Evolutionary conservation across 768 basidiomycete genomes (phyloP).

Genomic region (Lactarius akahatsu): DNA sequence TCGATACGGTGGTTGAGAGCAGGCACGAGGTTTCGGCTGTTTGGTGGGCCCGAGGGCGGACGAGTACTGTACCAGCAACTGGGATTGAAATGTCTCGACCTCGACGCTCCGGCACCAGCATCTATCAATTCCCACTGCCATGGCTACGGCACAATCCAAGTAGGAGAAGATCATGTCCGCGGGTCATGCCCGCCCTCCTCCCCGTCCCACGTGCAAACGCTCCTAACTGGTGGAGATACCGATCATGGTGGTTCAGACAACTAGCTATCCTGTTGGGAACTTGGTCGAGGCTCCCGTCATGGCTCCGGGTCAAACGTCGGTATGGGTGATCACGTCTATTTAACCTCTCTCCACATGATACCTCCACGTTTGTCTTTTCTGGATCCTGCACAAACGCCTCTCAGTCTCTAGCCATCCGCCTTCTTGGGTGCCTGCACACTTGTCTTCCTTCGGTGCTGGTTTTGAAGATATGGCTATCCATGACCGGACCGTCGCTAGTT

Average conservation of each 20-base stretch:
- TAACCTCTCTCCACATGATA: neutral
- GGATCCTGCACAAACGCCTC: neutral
- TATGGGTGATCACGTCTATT: neutral
- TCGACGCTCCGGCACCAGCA: neutral
- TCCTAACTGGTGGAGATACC: neutral
- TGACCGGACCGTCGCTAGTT: conserved; percentile 57
- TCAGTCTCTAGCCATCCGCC: neutral
- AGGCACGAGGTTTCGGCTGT: neutral
- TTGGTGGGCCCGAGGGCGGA: neutral
- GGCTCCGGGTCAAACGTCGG: neutral
- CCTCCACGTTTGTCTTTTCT: neutral
- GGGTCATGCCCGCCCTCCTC: neutral
- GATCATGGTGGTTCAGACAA: too few relatives aligned
- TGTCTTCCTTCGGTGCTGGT: neutral
- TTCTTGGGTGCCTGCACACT: neutral
- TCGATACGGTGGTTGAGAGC: neutral
- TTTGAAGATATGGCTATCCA: conserved; percentile 35
- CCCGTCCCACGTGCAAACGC: neutral
- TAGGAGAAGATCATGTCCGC: conserved; percentile 16
- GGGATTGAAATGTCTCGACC: neutral
- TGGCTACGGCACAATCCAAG: conserved; percentile 4
- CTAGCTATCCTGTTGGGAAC: neutral
- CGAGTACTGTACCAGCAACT: neutral
- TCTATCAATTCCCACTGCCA: neutral
- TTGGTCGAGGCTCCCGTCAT: neutral